These are phyloP conservation scores for Talaromyces atroroseus DNA, from an alignment of 2,329 filamentous ascomycete species.

Conservation along the genomic window DNA sequence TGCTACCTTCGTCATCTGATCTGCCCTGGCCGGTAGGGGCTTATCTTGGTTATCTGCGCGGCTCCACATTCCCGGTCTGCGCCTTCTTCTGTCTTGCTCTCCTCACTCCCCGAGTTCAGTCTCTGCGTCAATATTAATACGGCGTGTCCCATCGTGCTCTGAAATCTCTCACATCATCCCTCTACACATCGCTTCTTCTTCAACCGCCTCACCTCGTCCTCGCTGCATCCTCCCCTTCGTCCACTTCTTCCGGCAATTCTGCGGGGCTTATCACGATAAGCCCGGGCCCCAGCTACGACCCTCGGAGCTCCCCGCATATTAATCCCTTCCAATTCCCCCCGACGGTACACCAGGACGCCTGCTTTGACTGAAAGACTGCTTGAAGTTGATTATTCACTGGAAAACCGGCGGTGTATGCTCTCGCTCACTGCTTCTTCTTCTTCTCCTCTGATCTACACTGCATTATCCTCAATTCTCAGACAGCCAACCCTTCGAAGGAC, in stretches of 20 bases:
- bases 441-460: not conserved
- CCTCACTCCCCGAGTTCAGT: no score
- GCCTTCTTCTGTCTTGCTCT: not conserved
- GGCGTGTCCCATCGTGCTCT: no score
- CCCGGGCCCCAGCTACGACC: not conserved
- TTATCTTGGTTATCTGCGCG: not conserved
- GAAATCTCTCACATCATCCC: not conserved
- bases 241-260: not conserved
- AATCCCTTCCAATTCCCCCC: no score
- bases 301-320: slow-evolving; percentile 12
- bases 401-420: no score
- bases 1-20: not conserved
- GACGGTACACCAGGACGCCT: no score
- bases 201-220: not conserved
- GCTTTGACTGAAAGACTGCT: not conserved
- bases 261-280: slow-evolving; percentile 15
- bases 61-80: not conserved
- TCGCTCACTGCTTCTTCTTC: not conserved
- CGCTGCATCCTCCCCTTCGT: not conserved
- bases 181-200: not conserved
- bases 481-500: not conserved
- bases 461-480: not conserved
- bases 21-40: not conserved
- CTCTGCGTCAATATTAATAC: no score
- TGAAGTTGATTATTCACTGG: no score